Evolutionary conservation across 495 filamentous ascomycete genomes (phyloP).

Genomic region (Lepidopterella palustris): DNA sequence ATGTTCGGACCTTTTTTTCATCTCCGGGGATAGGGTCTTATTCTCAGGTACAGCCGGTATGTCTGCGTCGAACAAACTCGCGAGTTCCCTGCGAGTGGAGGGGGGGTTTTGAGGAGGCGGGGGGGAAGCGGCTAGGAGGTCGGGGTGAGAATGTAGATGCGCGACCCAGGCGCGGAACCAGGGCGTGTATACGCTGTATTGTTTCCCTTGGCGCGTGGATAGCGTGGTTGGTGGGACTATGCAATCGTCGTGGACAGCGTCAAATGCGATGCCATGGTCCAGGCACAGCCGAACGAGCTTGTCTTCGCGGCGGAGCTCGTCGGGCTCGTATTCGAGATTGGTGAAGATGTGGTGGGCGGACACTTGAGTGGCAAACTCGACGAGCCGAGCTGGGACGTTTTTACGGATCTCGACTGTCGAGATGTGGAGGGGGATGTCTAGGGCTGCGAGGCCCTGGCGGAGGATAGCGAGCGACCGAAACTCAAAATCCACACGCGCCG

Average conservation of each 20-base stretch:
- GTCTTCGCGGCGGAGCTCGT: slow-evolving; percentile 68
- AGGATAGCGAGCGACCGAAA: slow-evolving; percentile 60
- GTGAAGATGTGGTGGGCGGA: slow-evolving; percentile 64
- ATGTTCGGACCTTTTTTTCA: slow-evolving; percentile 49
- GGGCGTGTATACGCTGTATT: slow-evolving; percentile 78
- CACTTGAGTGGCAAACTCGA: slow-evolving; percentile 66
- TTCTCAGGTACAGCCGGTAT: slow-evolving; percentile 61
- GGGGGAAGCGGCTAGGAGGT: slow-evolving; percentile 55
- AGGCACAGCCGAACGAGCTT: slow-evolving; percentile 54
- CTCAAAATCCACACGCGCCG: slow-evolving; percentile 73
- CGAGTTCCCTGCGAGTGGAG: slow-evolving; percentile 46
- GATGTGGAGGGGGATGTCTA: slow-evolving; percentile 76
- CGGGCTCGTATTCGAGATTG: slow-evolving; percentile 73
- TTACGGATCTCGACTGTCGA: slow-evolving; percentile 63
- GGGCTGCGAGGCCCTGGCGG: slow-evolving; percentile 55
- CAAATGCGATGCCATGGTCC: slow-evolving; percentile 55
- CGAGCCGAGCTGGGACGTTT: slow-evolving; percentile 55
- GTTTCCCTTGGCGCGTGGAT: slow-evolving; percentile 56
- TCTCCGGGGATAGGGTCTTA: slow-evolving; percentile 55
- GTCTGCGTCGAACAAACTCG: slow-evolving; percentile 53
- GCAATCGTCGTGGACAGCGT: slow-evolving; percentile 70
- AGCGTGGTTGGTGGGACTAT: slow-evolving; percentile 69
- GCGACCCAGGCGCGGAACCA: slow-evolving; percentile 75
- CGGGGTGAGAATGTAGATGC: slow-evolving; percentile 60
- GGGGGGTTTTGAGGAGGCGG: slow-evolving; percentile 56